Percentiles rank a stretch among this genome's conserved stretches.
phyloP scores from a whole-genome alignment of 2,329 filamentous ascomycete species.

The Pseudocercospora vitis region DNA sequence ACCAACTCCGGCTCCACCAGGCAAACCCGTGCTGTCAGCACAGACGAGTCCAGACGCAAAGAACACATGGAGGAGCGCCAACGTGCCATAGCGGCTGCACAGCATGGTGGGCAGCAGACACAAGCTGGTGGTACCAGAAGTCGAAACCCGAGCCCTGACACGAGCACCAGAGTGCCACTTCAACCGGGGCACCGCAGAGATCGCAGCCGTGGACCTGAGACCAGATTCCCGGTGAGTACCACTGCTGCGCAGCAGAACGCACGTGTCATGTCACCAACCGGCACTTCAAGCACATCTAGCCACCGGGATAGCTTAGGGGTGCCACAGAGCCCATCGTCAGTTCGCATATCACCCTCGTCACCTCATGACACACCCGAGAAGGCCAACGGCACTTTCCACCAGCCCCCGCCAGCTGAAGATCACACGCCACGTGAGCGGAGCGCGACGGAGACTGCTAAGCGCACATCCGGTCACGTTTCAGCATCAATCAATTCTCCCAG shows the following conservation, averaged over 20 bases:
- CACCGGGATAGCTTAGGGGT: slow-evolving; percentile 74
- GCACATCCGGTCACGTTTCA: slow-evolving; percentile 29
- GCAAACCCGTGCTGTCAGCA: slow-evolving; percentile 79
- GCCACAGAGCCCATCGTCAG: slow-evolving; percentile 56
- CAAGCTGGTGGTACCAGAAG: slow-evolving; percentile 30
- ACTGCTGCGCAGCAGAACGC: slow-evolving; percentile 47
- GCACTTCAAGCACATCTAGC: slow-evolving; percentile 35
- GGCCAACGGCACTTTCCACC: slow-evolving; percentile 34
- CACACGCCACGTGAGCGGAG: slow-evolving; percentile 21
- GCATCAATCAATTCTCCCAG: slow-evolving; percentile 32
- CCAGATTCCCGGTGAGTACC: slow-evolving; percentile 73
- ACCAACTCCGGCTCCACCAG: slow-evolving; percentile 59
- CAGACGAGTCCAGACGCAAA: slow-evolving; percentile 91
- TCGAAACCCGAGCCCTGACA: slow-evolving; percentile 51
- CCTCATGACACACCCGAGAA: slow-evolving; percentile 20
- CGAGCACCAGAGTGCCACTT: slow-evolving; percentile 38
- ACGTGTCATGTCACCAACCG: slow-evolving; percentile 45
- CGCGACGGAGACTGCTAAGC: slow-evolving; percentile 27
- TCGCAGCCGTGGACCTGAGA: slow-evolving; percentile 65
- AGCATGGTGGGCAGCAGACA: too few species aligned
- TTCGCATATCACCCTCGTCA: slow-evolving; percentile 13
- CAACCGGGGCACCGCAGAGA: slow-evolving; percentile 69
- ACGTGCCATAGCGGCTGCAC: slow-evolving; percentile 65
- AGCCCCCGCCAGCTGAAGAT: slow-evolving; percentile 34
- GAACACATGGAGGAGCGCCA: slow-evolving; percentile 92